These are phyloP conservation scores for Scalesia atractyloides DNA, from an alignment of 129 eudicot species.

Conservation along the genomic window DNA sequence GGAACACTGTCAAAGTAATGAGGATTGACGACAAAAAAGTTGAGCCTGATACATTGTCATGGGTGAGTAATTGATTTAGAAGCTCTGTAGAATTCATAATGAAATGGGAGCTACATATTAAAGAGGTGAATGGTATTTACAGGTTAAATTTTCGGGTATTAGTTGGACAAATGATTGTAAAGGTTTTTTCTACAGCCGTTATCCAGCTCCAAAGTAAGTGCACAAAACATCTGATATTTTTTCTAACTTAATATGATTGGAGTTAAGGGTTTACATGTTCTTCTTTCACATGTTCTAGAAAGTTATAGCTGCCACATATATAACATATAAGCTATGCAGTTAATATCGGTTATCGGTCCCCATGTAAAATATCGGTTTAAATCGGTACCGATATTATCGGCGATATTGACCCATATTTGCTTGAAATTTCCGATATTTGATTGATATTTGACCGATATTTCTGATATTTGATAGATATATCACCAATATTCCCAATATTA, in stretches of 20 bases:
- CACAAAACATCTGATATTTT: neutral
- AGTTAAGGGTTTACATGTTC: neutral
- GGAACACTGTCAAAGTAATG: constrained; percentile 90
- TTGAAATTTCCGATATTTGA: no score
- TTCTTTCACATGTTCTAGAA: neutral
- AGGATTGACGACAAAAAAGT: constrained; percentile 56
- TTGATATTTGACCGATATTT: no score
- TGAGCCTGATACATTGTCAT: constrained; percentile 78
- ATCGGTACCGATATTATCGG: no score
- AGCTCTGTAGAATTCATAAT: neutral
- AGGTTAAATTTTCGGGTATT: constrained; percentile 89
- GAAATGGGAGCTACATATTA: neutral
- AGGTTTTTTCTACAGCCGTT: constrained; percentile 97
- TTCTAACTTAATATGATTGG: neutral
- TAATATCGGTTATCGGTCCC: no score
- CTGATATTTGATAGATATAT: no score
- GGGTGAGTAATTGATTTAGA: constrained; percentile 52
- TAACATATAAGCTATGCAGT: neutral
- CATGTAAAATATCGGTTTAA: no score
- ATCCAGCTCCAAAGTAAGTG: constrained; percentile 93
- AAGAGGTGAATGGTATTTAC: constrained; percentile 24
- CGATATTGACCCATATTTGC: no score
- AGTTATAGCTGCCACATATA: neutral
- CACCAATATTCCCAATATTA: no score
- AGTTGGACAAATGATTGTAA: constrained; percentile 96